A percentile compares a stretch with the other conserved stretches of the same genome.
phyloP scores from a whole-genome alignment of 805 yeast species.

The Metschnikowia chrysomelidarum region DNA sequence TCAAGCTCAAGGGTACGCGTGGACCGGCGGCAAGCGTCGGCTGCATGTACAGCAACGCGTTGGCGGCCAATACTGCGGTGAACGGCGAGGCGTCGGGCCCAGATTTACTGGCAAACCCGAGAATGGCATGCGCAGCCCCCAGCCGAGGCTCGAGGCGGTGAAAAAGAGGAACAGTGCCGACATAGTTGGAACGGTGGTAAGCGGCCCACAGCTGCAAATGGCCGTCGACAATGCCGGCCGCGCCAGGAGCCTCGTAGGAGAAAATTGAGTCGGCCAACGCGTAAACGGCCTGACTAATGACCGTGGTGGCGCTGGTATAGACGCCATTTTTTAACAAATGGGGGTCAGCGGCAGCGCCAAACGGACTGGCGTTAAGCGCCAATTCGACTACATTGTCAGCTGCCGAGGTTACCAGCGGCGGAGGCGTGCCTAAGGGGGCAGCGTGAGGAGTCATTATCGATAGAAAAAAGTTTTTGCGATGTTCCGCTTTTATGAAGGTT shows the following conservation, averaged over 20 bases:
- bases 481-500: too few species aligned
- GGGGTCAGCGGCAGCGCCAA: conserved; percentile 62
- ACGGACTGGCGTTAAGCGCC: conserved; percentile 40
- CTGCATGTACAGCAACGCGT: conserved; percentile 66
- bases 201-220: conserved; percentile 60
- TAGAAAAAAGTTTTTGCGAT: neutral
- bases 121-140: conserved; percentile 78
- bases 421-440: conserved; percentile 2
- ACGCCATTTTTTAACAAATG: conserved; percentile 44
- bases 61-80: conserved; percentile 60
- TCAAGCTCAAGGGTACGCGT: conserved; percentile 60
- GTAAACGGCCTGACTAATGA: conserved; percentile 55
- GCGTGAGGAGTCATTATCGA: conserved; percentile 14
- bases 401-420: conserved; percentile 7
- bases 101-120: conserved; percentile 55
- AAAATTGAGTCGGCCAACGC: conserved; percentile 54
- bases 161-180: conserved; percentile 59
- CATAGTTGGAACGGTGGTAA: conserved; percentile 48
- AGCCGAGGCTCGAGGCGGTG: conserved; percentile 68
- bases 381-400: conserved; percentile 9
- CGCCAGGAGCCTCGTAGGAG: conserved; percentile 60
- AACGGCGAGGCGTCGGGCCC: conserved; percentile 25
- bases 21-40: conserved; percentile 46
- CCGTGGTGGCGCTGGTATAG: conserved; percentile 54
- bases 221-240: conserved; percentile 58